Conservation (phyloP, 371 early-diverging fungal species). For the Rhizopus arrhizus region DNA sequence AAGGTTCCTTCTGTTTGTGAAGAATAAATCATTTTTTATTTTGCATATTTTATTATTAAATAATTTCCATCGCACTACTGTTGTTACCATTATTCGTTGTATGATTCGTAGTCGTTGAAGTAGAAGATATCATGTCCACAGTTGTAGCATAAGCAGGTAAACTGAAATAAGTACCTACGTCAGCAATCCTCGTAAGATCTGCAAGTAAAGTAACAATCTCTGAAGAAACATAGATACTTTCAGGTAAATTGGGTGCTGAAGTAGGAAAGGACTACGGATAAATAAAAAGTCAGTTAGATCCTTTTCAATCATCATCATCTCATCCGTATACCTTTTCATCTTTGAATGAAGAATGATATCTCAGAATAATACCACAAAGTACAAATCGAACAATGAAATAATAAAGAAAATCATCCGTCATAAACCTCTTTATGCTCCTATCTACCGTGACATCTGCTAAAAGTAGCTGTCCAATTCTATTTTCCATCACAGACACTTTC, state of each 20-base stretch:
- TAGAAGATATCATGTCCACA: background rate
- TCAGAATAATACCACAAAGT: constrained; percentile 70
- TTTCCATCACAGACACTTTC: constrained; percentile 55
- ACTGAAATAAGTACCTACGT: constrained; percentile 51
- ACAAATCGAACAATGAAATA: constrained; percentile 87
- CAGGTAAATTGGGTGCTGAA: constrained; percentile 42
- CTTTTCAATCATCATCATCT: too few relatives aligned
- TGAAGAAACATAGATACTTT: constrained; percentile 34
- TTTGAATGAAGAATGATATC: constrained; percentile 61
- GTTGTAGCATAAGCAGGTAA: constrained; percentile 36
- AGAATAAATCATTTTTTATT: constrained; percentile 1
- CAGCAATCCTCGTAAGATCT: constrained; percentile 42
- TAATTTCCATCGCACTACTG: background rate
- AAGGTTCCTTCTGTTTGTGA: constrained; percentile 55
- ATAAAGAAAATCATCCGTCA: constrained; percentile 87
- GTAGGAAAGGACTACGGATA: constrained; percentile 30
- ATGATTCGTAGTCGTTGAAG: background rate
- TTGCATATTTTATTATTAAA: background rate
- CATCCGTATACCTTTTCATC: constrained; percentile 58
- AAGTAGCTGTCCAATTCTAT: constrained; percentile 55
- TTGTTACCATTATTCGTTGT: background rate
- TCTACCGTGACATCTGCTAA: constrained; percentile 53
- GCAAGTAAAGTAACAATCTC: constrained; percentile 46
- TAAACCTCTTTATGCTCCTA: constrained; percentile 66
- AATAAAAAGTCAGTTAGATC: too few relatives aligned